Percentiles rank a stretch among this genome's conserved stretches.
Evolutionary conservation across 345 rosid genomes (phyloP).

Genomic region (Citrus trifoliata): DNA sequence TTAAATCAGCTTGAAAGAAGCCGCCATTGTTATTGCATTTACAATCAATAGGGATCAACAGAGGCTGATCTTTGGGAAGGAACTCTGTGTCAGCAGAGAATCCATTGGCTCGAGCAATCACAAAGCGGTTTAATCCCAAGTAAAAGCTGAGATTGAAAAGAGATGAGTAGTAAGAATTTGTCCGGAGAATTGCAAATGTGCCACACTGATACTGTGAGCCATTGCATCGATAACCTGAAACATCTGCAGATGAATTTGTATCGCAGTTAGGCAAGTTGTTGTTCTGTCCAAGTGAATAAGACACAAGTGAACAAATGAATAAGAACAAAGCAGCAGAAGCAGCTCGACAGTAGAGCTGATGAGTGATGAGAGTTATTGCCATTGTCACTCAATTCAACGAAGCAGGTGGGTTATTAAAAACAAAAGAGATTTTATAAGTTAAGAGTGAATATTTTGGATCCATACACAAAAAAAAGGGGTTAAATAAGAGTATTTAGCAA

Average conservation of each 20-base stretch:
- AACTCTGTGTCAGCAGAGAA: constrained; percentile 48
- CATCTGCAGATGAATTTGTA: constrained; percentile 32
- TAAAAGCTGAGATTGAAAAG: constrained; percentile 55
- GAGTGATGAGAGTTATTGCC: constrained; percentile 38
- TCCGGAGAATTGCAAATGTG: constrained; percentile 58
- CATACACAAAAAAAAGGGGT: constrained; percentile 22
- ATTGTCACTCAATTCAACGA: constrained; percentile 29
- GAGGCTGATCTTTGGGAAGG: constrained; percentile 45
- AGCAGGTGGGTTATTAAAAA: constrained; percentile 5
- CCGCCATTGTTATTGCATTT: constrained; percentile 42
- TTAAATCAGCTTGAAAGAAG: constrained; percentile 50
- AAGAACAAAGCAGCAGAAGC: constrained; percentile 28
- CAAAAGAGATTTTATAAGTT: constrained; percentile 9
- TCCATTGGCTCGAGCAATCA: constrained; percentile 45
- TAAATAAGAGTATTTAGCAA: constrained; percentile 5
- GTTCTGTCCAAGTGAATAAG: constrained; percentile 33
- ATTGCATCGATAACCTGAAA: constrained; percentile 49
- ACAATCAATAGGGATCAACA: constrained; percentile 61
- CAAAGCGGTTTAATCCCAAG: constrained; percentile 44
- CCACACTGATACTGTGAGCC: constrained; percentile 34
- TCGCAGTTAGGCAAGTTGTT: constrained; percentile 43
- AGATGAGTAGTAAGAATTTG: constrained; percentile 50
- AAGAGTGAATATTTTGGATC: constrained; percentile 55
- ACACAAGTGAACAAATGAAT: constrained; percentile 30
- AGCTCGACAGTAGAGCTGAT: constrained; percentile 29